phyloP scores from a whole-genome alignment of 768 basidiomycete genomes.

The Leccinellum luteum region DNA sequence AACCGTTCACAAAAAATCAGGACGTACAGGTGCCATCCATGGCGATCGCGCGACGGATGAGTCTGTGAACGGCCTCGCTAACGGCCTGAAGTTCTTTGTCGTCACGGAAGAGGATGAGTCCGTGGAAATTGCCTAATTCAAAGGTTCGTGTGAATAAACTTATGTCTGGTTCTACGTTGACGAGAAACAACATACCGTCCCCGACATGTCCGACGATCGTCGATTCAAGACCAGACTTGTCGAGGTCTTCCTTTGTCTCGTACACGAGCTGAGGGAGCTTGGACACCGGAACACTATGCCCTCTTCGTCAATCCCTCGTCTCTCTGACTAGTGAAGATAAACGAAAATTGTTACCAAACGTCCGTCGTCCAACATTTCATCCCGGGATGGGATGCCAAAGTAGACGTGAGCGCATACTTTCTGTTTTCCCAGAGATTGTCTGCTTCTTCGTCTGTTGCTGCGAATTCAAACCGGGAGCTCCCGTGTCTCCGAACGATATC shows the following conservation, averaged over 20 bases:
- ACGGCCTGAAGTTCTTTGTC: constrained; percentile 57
- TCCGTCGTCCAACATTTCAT: constrained; percentile 82
- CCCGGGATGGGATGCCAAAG: constrained; percentile 61
- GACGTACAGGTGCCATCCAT: constrained; percentile 74
- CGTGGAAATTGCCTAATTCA: constrained; percentile 42
- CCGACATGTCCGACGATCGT: constrained; percentile 83
- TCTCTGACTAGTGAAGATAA: not conserved
- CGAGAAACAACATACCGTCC: constrained; percentile 53
- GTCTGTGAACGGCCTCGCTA: constrained; percentile 61
- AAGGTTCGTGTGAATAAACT: not conserved
- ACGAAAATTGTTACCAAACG: constrained; percentile 60
- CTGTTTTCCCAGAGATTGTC: constrained; percentile 80
- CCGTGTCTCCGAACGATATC: constrained; percentile 65
- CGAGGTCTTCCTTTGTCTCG: constrained; percentile 79
- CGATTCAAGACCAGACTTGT: constrained; percentile 51
- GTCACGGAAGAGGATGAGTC: constrained; percentile 54
- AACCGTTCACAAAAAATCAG: not conserved
- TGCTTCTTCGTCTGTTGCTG: constrained; percentile 71
- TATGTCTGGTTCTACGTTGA: not conserved
- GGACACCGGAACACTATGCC: constrained; percentile 62
- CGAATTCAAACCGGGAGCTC: constrained; percentile 68
- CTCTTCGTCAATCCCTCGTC: not conserved
- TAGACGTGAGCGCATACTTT: constrained; percentile 78
- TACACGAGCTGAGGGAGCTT: constrained; percentile 65
- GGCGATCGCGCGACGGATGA: constrained; percentile 67